Evolutionary conservation across 352 stramenopile genomes (phyloP), one percentile per base, ranked within the genome.

Genomic region (Phytophthora uliginosa): DNA sequence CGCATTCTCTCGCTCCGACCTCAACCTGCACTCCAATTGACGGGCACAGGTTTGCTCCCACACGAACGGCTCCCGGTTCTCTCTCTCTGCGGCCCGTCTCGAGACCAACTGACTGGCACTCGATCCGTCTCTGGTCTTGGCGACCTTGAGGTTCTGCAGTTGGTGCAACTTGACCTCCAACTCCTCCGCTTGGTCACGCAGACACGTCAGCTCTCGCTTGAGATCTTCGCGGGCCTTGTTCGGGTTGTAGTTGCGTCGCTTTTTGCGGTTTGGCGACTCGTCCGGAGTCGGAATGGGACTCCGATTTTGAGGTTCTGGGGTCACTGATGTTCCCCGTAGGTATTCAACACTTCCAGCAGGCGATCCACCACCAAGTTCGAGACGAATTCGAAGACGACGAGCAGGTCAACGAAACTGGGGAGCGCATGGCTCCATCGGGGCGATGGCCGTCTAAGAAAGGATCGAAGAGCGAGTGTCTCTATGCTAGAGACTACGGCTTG

Each of bases 201-300:
- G 60, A 31, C 69, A 63, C n/a, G 57, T 50, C 20, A 78, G 52
- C 60, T 78, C 74, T 10, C 40, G 59, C 33, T 67, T 68, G 36
- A 74, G 69, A 4, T 76, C 70, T 4, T 78, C 65, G 0, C 74
- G 64, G 33, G 74, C 74, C 28, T 77, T 78, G 60, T 78, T 81
- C 7, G 74, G 70, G 57, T 81, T 78, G 50, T 69, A 76, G 20
- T 50, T 72, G 40, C 59, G 71, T 15, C 38, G 51, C 42, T 61
- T 75, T 36, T 64, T 71, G 51, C 34, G 20, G 20, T n/a, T 31
- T 9, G n/a, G 2, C 8, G 59, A 24, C 59, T 65, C 17, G 17
- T 4, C 52, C 7, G 31, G 20, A 34, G n/a, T 47, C 13, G 26
- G 34, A 56, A 22, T 61, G 50, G 40, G 20, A 58, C 40, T 48